Evolutionary conservation across 73 alveolate genomes (phyloP), one percentile per base, ranked within the genome.

Genomic region (Loxodes magnus): DNA sequence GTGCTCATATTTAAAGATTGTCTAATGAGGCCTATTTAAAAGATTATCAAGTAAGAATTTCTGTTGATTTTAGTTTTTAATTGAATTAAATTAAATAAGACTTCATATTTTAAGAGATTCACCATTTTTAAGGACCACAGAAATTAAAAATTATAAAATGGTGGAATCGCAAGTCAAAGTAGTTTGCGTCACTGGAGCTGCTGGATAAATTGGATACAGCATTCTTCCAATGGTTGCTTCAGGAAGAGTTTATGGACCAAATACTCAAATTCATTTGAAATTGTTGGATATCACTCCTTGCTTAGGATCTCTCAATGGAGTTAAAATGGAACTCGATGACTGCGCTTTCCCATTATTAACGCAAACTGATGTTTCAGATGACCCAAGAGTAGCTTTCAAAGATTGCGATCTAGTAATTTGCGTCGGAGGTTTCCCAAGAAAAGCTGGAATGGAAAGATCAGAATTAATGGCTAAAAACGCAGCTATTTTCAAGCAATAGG

Each of bases 371-470:
- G 65, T 75, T 44, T 84, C 95, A 43, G 74, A 82, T 9, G 72
- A 79, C 68, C 68, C 74, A 50, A 58, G 82, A 31, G 90, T 72
- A 49, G 97, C 94, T 19, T 92, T 92, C 84, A 79, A 84, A 76
- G 89, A 77, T 58, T 88, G 76, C 58, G 97, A 93, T 69, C 65
- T 84, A 67, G 76, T 82, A 36, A 81, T 87, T 74, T 71, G 88
- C 51, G 86, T 89, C 39, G 99, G 99, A 29, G 93, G 96, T 27
- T 84, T 77, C 71, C 99, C 99, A 35, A 71, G 99, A 65, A 91
- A 88, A 36, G 95, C 97, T 23, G 99, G 99, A 35, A 86, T 88
- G 97, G 96, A 93, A 71, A 88, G 99, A 74, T 87, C 79, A 43
- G 99, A 93, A 56, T 88, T 93, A 56, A 80, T 93, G 39, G 50